Evolutionary conservation across 2,329 filamentous ascomycete genomes (phyloP).

Genomic region (Coniochaeta sp.): DNA sequence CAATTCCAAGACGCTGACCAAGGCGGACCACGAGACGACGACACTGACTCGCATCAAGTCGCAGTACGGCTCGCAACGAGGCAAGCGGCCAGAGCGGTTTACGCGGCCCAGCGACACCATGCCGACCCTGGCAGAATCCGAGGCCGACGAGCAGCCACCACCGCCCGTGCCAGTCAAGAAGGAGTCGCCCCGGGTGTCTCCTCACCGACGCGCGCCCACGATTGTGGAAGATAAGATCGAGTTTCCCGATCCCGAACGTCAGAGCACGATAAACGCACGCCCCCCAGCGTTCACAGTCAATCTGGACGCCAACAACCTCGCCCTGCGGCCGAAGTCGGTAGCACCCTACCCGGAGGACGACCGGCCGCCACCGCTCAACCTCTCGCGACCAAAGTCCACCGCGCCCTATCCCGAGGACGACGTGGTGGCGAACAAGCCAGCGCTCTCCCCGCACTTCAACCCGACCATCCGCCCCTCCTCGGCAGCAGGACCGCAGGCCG

Average conservation of each 20-base stretch:
- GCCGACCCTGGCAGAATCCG: slow-evolving; percentile 42
- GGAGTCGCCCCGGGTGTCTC: slow-evolving; percentile 22
- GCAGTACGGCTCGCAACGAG: slow-evolving; percentile 62
- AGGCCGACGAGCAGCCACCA: slow-evolving; percentile 4
- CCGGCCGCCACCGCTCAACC: slow-evolving; percentile 40
- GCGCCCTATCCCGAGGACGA: slow-evolving; percentile 50
- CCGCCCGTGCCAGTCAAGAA: slow-evolving; percentile 10
- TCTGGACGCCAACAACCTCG: slow-evolving; percentile 27
- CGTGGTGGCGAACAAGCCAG: slow-evolving; percentile 19
- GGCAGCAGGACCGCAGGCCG: slow-evolving; percentile 37
- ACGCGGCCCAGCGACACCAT: slow-evolving; percentile 38
- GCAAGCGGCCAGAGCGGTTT: slow-evolving; percentile 53
- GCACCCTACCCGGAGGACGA: slow-evolving; percentile 69
- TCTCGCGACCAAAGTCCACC: slow-evolving; percentile 36
- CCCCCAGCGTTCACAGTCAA: slow-evolving; percentile 46
- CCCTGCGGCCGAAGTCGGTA: slow-evolving; percentile 42
- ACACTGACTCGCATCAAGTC: slow-evolving; percentile 84
- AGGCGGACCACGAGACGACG: slow-evolving; percentile 86
- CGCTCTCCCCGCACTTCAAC: slow-evolving; percentile 33
- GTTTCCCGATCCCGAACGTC: slow-evolving; percentile 40
- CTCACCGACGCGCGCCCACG: slow-evolving; percentile 29
- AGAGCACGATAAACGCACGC: slow-evolving; percentile 27
- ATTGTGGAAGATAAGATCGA: slow-evolving; percentile 30
- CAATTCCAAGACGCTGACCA: slow-evolving; percentile 76
- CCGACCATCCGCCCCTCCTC: slow-evolving; percentile 41